Evolutionary conservation across 805 yeast genomes (phyloP), one percentile per base, ranked within the genome.

Genomic region (Brettanomyces bruxellensis): DNA sequence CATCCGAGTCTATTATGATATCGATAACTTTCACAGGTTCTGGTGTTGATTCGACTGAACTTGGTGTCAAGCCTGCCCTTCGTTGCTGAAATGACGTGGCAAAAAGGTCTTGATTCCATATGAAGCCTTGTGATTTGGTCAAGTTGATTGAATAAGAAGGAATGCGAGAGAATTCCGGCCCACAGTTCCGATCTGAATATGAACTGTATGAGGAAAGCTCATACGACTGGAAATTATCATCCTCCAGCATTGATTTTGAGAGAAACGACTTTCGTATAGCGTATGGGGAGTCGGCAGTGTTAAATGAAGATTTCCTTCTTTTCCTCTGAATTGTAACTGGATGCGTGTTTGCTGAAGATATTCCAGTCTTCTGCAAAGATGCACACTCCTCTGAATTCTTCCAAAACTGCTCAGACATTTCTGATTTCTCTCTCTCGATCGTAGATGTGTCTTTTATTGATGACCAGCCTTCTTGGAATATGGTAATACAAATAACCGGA

Each of bases 21-120:
- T 58, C 61, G 22, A 59, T 54, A 34, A 57, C 62, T 37, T 58
- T 55, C 11, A 56, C 57, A 7, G 53, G 42, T 12, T 47, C 45
- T 4, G 51, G 40, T n/a, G 53, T 53, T 34, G 51, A 54, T 32
- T 52, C 51, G 38, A 48, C 50, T 44, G 55, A 56, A 38, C 52
- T 54, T n/a, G 57, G 56, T 23, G 50, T 46, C n/a, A 58, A 46
- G 0, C 65, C 64, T 1, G 71, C 72, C 41, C 70, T 61, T 40
- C 62, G 65, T 48, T 83, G 90, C 55, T 81, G 86, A 58, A 78
- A 80, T 28, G 81, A 80, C 1, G 81, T 70, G 3, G 88, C 90
- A 69, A 83, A 84, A 41, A 83, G 63, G 55, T 83, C 90, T 56
- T 83, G 90, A 58, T 84, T 83, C 77, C 87, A 84, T 2, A 76